Evolutionary conservation across 805 yeast species (phyloP), one percentile per base, ranked within the genome.

Genomic region (Cyberlindnera sargentensis): DNA sequence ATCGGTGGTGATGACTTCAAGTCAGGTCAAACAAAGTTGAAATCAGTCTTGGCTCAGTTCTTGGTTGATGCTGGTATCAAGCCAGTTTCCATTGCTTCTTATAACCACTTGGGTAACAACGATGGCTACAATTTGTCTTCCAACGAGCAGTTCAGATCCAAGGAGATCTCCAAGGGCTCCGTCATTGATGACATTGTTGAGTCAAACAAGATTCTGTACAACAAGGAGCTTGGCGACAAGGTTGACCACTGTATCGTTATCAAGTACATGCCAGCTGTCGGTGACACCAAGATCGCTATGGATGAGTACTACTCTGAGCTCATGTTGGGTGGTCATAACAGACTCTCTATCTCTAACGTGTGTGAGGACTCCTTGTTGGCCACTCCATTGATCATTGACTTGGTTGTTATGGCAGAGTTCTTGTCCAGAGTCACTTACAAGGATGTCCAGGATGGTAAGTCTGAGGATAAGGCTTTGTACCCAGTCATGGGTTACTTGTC

Each of bases 1-100:
- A 89, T 90, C 59, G 98, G 95, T 45, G 98, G 98, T 57, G 98
- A 90, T 66, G 98, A 90, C 68, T 90, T 90, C 76, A 90, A 90
- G 74, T 78, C 90, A 56, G 98, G 98, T 47, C 98, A 90, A 72
- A 90, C 98, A 47, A 90, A 90, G 71, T 67, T 90, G 60, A 90
- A 90, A 71, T 88, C 96, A n/a, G 97, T 90, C 20, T 75, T 90
- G 64, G 96, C 97, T 24, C 97, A 91, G 70, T 90, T 82, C 65
- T 76, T 90, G 54, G 96, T 90, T 43, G 98, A 90, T 64, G 98
- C 98, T 31, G 98, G 98, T 71, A 90, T 90, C 66, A 84, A 86
- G 67, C 97, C 97, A 32, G 71, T 84, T 32, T 89, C 96, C 29
- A 85, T 90, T 64, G 97, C 97, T 24, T 89, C 96, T 15, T 90